These are phyloP conservation scores for Tylopilus felleus DNA, from an alignment of 768 basidiomycete genomes.

Conservation along the genomic window DNA sequence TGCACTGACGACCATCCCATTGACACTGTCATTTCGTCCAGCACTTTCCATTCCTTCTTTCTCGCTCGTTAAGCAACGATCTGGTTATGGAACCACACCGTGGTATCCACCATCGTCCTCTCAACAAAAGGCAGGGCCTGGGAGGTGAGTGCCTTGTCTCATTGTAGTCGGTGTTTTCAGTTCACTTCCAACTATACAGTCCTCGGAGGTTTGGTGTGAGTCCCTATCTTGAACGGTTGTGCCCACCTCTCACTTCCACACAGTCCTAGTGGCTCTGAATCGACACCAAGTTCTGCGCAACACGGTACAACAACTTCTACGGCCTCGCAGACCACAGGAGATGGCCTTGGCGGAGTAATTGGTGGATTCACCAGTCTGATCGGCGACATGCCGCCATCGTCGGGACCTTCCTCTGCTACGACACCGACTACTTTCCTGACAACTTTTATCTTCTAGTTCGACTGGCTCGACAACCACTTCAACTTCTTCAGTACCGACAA, in stretches of 20 bases:
- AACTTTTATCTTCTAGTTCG: conserved; percentile 22
- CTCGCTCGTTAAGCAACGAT: conserved; percentile 13
- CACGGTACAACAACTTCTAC: neutral
- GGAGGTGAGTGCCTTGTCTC: conserved; percentile 24
- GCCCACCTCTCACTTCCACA: neutral
- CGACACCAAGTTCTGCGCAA: neutral
- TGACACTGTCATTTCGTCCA: neutral
- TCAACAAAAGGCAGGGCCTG: conserved; percentile 28
- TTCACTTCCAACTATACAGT: conserved; percentile 7
- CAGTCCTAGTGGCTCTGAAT: conserved; percentile 9
- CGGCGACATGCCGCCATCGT: conserved; percentile 14
- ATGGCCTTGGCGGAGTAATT: conserved; percentile 2
- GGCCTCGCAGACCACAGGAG: neutral
- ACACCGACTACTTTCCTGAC: conserved; percentile 20
- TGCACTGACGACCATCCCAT: neutral
- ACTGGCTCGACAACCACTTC: conserved; percentile 23
- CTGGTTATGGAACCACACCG: conserved; percentile 20
- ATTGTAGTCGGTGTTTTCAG: neutral
- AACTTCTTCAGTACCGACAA: neutral
- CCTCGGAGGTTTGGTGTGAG: conserved; percentile 24
- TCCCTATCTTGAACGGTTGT: neutral
- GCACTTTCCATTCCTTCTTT: conserved; percentile 20
- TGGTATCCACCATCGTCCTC: conserved; percentile 16
- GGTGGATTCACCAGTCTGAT: conserved; percentile 16
- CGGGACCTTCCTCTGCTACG: conserved; percentile 14